phyloP scores from a whole-genome alignment of 2,329 filamentous ascomycete genomes.

The Cryphonectria parasitica region DNA sequence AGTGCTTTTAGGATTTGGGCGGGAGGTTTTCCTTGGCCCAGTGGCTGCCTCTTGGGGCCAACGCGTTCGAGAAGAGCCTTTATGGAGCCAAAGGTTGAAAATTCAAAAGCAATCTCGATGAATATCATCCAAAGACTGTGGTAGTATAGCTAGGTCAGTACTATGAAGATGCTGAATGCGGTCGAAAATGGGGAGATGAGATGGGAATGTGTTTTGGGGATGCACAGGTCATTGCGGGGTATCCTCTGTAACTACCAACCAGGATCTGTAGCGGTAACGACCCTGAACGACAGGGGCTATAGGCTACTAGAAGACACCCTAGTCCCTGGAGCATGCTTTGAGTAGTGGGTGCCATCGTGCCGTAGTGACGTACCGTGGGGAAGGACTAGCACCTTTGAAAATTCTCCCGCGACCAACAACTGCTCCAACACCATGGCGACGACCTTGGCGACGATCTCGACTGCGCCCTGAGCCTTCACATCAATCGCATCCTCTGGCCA shows the following conservation, averaged over 20 bases:
- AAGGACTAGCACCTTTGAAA: not conserved
- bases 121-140: not conserved
- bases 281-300: not conserved
- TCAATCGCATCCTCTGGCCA: not conserved
- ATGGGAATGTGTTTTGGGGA: not conserved
- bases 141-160: not conserved
- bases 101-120: not conserved
- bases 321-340: too few relatives aligned
- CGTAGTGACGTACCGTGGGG: not conserved
- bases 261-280: constrained; percentile 1
- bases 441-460: not conserved
- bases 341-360: too few relatives aligned
- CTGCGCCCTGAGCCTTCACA: not conserved
- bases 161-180: not conserved
- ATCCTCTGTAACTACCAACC: not conserved
- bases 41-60: not conserved
- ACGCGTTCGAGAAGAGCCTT: not conserved
- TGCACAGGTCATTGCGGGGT: constrained; percentile 3
- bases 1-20: not conserved
- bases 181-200: not conserved
- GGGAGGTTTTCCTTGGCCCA: not conserved
- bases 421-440: not conserved
- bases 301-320: not conserved
- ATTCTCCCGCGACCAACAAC: not conserved
- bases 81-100: not conserved